Base-by-base conservation (phyloP, 2,329 filamentous ascomycete species). In the Neofusicoccum cordaticola region DNA sequence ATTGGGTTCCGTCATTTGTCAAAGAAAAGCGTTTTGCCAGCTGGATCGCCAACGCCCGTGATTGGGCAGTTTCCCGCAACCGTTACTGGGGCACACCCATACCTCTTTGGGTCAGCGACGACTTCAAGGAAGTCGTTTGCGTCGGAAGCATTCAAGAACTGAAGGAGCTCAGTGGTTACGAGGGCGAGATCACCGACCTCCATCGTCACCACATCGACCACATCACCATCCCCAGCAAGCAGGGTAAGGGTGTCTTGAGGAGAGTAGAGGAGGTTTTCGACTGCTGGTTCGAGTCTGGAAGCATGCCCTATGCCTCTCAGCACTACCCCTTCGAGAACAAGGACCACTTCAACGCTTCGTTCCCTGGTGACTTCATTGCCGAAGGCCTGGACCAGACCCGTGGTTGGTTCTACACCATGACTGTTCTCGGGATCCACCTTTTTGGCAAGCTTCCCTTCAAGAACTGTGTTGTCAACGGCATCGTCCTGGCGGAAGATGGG, bases 261-360 rank as follows among this genome's bases (percentile, higher is more conserved):
- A 88, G 93, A 69, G 85, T 95, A 9, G 89, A 92, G 60, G 93
- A 97, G 75, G 92, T 97, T 4, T 97, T 97, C 71, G 93, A 97
- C 79, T 97, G 93, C 75, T 97, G 93, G 93, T 96, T 97, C 68
- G 93, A 97, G 78, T 97, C 93, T 48, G 93, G 93, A 66, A 93
- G 90, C 74, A 97, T 97, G 93, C 93, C 93, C 2, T 97, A 96
- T 74, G 91, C 92, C 47, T 93, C 90, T 69, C 87, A 90, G 67
- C 93, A 97, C 76, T 97, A 96, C 74, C 93, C 93, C 6, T 97
- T 97, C 73, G 90, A 94, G 78, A 95, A 95, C 73, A 86, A 88
- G 70, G 91, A 93, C 9, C 85, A 88, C 66, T 94, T 97, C 68
- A 84, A 93, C 70, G 85, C 88, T 68, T 88, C 86, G 2, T 97